Evolutionary conservation across 129 eudicot genomes (phyloP), one percentile per base, ranked within the genome.

Genomic region (Tanacetum coccineum): DNA sequence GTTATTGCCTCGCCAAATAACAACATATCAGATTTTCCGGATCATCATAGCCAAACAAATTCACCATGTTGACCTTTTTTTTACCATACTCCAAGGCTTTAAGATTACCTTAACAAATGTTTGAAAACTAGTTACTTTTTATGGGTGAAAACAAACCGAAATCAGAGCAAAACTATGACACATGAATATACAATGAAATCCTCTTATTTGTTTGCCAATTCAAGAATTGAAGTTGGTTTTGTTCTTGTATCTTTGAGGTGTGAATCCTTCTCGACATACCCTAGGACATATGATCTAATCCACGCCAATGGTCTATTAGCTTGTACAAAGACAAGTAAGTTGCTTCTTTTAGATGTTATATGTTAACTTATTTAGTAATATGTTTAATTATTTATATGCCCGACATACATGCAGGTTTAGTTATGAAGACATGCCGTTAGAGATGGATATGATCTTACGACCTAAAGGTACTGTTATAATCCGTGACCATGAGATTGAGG

Each of bases 391-490:
- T 25, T 6, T 57, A 22, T 4, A 58, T 13, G 9, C 18, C 44
- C 10, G 13, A 61, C 21, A 61, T 36, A 61, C 13, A 36, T 40
- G 19, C 25, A 61, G 66, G 49, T 57, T 87, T 74, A 70, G 50
- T 51, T 71, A 70, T 9, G 87, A 79, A 76, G 95, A 84, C 66
- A 80, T 87, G 63, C 83, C 84, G 42, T 21, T 88, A 59, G 91
- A 88, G 63, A 85, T 85, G 95, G 95, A 87, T 59, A 70, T 91
- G 66, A 87, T 87, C 61, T 78, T 87, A 58, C 76, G 95, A 50
- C 95, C 95, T 13, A 87, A 87, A 76, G 95, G 95, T 32, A 66
- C 88, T 17, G 91, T 87, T 14, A 82, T 87, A 76, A 78, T 87
- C 56, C 83, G 91, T 7, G 91, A 87, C 22, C 42, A 76, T 54